phyloP scores from a whole-genome alignment of 371 early-diverging fungal species.

The Polyrhizophydium stewartii region DNA sequence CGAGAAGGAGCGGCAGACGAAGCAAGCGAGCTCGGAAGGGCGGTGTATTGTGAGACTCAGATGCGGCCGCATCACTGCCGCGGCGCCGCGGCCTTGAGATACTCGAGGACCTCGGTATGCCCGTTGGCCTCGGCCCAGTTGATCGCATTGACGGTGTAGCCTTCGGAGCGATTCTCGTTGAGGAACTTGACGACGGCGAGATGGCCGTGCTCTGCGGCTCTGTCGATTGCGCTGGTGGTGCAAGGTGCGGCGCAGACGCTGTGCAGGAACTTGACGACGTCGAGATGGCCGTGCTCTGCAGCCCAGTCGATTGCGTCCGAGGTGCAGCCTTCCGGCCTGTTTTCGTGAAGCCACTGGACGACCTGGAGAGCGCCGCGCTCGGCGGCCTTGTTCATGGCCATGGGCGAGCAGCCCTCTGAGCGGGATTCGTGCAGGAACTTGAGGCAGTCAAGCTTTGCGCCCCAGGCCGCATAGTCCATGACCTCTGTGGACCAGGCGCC shows the following conservation, averaged over 20 bases:
- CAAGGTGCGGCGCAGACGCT: constrained; percentile 8
- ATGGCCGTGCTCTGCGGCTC: constrained; percentile 13
- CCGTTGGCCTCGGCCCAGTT: constrained; percentile 15
- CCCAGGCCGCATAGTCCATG: constrained; percentile 9
- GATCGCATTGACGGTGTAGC: constrained; percentile 15
- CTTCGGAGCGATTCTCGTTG: constrained; percentile 12
- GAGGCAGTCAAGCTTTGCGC: constrained; percentile 13
- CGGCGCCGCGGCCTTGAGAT: no score
- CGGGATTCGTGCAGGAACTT: constrained; percentile 11
- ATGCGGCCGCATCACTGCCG: no score
- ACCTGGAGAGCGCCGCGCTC: constrained; percentile 11
- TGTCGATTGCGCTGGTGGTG: constrained; percentile 15
- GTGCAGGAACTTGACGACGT: constrained; percentile 1
- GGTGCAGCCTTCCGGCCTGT: constrained; percentile 18
- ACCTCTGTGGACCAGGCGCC: constrained; percentile 4
- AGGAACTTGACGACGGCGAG: constrained; percentile 12
- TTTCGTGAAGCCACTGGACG: constrained; percentile 8
- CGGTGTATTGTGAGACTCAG: no score
- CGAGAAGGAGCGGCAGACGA: no score
- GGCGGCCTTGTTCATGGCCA: constrained; percentile 19
- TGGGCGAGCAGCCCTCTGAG: constrained; percentile 7
- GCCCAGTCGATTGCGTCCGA: constrained; percentile 17
- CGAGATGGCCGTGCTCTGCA: constrained; percentile 11
- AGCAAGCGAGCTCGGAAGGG: no score
- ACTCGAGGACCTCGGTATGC: not conserved